Base-by-base conservation (phyloP, 1,139 yeast genomes). In the Blastobotrys buckinghamii region DNA sequence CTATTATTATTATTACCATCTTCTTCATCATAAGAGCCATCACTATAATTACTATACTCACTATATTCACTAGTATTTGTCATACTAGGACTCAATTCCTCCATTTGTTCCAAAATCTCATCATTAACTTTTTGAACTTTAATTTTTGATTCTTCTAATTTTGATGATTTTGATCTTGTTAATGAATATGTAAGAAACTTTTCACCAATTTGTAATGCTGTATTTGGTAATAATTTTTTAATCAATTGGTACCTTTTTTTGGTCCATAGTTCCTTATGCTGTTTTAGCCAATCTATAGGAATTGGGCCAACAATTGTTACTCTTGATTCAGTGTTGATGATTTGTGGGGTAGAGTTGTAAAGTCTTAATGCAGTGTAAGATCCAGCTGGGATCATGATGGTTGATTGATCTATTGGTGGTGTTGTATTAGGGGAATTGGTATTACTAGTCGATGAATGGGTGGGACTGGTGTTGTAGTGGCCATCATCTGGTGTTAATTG, bases 321-420 rank as follows among this genome's bases (percentile, higher is more conserved):
- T 43, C 74, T 68, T 0, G 87, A 73, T 10, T 73, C 70, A 22
- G 70, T 68, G 36, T 81, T 72, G 7, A 86, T 63, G 42, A 77
- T 76, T 7, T 64, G 54, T 0, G 85, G 74, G 1, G 74, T 68
- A 13, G 79, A 72, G 60, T 81, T 79, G 35, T 75, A 68, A 37
- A 88, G 68, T 50, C 88, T 70, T 52, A 76, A 75, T 0, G 89
- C 87, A 0, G 90, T 82, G 64, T 78, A 82, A 3, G 89, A 80
- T 20, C 61, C 55, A 20, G 55, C 56, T 1, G 76, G 76, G 12
- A 53, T 47, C 35, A 30, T 27, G 10, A 45, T 22, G 4, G 4
- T 22, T 5, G 4, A 4, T 5, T 22, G 24, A 22, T 22, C 24
- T 10, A 27, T 39, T 43, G 13, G 4, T 22, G 24, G 4, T 22